phyloP scores from a whole-genome alignment of 2,329 filamentous ascomycete genomes.

The Arthrobotrys musiformis region DNA sequence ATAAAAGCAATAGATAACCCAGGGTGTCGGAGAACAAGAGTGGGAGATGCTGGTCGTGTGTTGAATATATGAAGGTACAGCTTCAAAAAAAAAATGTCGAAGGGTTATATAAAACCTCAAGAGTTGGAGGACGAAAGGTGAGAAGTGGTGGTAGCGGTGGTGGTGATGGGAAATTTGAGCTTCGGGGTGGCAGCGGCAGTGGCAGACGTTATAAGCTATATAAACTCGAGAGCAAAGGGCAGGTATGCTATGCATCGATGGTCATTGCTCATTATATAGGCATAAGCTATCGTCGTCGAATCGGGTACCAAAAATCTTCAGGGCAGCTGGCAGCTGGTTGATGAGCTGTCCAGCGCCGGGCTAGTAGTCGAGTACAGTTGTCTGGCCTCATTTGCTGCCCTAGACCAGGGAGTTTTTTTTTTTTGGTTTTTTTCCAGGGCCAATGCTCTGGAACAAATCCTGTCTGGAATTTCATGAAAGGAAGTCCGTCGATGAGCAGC shows the following conservation, averaged over 20 bases:
- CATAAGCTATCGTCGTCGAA: conserved; percentile 24
- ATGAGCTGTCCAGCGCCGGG: conserved; percentile 51
- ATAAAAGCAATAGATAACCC: conserved; percentile 2
- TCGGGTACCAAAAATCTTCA: conserved; percentile 26
- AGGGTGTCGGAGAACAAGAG: conserved; percentile 28
- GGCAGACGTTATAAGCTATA: conserved; percentile 24
- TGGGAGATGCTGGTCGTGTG: conserved; percentile 7
- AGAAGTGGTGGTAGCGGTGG: background rate
- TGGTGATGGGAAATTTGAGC: background rate
- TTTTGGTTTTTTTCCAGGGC: background rate
- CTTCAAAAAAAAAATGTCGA: conserved; percentile 9
- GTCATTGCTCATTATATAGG: conserved; percentile 17
- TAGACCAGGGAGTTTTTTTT: background rate
- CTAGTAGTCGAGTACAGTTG: conserved; percentile 36
- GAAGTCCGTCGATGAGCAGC: conserved; percentile 33
- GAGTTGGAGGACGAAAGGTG: background rate
- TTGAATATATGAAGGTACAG: conserved; percentile 42
- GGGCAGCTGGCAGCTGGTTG: conserved; percentile 40
- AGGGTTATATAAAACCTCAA: conserved; percentile 7
- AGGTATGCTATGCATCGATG: conserved; percentile 20
- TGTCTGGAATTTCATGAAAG: conserved; percentile 9
- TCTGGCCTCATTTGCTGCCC: conserved; percentile 39
- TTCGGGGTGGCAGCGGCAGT: background rate
- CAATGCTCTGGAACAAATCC: conserved; percentile 22
- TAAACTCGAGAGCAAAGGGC: conserved; percentile 14